Base-by-base conservation (phyloP, 805 yeast genomes). In the Yamadazyma takamatsuzukensis region DNA sequence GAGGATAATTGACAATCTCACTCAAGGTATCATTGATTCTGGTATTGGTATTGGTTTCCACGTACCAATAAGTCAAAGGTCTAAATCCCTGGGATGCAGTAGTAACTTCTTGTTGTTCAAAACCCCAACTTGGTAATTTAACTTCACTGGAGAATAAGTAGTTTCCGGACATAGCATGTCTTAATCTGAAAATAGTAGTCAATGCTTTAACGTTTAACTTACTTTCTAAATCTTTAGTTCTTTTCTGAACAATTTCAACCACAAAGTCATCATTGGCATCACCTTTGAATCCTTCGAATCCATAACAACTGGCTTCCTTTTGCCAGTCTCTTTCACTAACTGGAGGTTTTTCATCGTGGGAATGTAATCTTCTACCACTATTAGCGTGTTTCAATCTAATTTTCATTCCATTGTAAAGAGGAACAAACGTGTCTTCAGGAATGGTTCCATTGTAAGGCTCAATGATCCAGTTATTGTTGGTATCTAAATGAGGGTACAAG, bases 241-340 rank as follows among this genome's bases (percentile, higher is more conserved):
- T 48, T 29, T 66, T 64, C 47, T 73, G 61, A 40, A 78, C 86
- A 43, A 84, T 80, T 54, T 83, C 90, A 39, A 84, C 79, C 41
- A 79, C 58, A 59, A 83, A 84, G 54, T 83, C 89, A 60, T 84
- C 95, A 57, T 84, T 84, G 34, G 87, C 80, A 60, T 84, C 93
- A 58, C 94, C 95, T 16, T 52, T 77, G 47, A 83, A 84, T 3
- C 84, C 87, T 27, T 78, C 80, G 48, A 53, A 79, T 15, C 95
- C 95, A 54, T 84, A 84, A 59, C 80, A 70, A 4, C 87, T 72
- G 13, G 72, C 86, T 64, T 84, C 95, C 57, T 80, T 82, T 62
- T 82, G 89, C 93, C 93, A 84, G 49, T 84, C 95, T 38, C 70
- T 64, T 51, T 77, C 82, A 36, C 81, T 67, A 13, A 83, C 86